A percentile compares a stretch with the other conserved stretches of the same genome.
phyloP scores from a whole-genome alignment of 306 rosid species.

The Casuarina cunninghamiana region DNA sequence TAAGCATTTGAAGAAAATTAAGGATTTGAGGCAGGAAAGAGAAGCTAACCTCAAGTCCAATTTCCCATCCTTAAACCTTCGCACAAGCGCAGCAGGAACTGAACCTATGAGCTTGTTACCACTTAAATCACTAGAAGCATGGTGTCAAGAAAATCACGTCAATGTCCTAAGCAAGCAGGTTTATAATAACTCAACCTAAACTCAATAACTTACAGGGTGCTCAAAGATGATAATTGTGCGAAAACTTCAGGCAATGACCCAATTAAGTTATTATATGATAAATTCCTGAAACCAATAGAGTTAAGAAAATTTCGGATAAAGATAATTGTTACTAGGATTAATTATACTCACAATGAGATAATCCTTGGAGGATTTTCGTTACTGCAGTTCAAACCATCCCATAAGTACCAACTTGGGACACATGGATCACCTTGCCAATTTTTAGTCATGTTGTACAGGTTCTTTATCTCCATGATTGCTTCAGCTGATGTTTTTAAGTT shows the following conservation, averaged over 20 bases:
- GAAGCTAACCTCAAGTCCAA: constrained; percentile 3
- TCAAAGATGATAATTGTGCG: constrained; percentile 24
- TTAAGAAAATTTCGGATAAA: background rate
- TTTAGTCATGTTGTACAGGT: constrained; percentile 12
- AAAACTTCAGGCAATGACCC: constrained; percentile 40
- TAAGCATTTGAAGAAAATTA: background rate
- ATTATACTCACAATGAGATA: background rate
- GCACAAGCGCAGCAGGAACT: constrained; percentile 24
- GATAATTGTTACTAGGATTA: constrained; percentile 20
- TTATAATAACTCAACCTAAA: background rate
- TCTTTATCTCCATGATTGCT: constrained; percentile 29
- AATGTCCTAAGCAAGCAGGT: background rate
- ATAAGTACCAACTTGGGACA: constrained; percentile 15
- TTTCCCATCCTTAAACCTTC: constrained; percentile 5
- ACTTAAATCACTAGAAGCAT: constrained; percentile 12
- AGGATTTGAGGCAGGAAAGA: background rate
- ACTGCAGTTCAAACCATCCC: constrained; percentile 38
- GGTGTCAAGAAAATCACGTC: background rate
- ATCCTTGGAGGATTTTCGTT: constrained; percentile 7
- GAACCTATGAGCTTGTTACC: constrained; percentile 28
- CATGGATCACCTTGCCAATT: constrained; percentile 54
- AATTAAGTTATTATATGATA: constrained; percentile 44
- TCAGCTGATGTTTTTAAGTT: constrained; percentile 4
- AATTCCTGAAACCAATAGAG: constrained; percentile 29
- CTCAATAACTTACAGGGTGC: constrained; percentile 34